Conservation (phyloP, 2,329 filamentous ascomycete genomes). For the Aureobasidium melanogenum region DNA sequence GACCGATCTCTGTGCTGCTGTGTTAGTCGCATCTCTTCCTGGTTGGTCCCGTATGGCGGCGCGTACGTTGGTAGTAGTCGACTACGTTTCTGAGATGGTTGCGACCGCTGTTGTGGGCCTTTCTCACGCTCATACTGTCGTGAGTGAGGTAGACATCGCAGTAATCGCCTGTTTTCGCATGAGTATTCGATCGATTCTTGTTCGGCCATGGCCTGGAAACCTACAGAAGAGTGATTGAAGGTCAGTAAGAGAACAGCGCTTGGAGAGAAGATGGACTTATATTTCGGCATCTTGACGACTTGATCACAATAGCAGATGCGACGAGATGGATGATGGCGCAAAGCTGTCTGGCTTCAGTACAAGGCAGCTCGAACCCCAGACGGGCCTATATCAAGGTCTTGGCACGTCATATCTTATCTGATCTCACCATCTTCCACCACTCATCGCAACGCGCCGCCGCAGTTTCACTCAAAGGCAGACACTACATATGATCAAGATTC, state of each 20-base stretch:
- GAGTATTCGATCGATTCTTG: background rate
- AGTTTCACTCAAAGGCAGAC: background rate
- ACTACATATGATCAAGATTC: background rate
- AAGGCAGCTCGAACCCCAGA: background rate
- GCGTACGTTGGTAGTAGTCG: slow-evolving; percentile 89
- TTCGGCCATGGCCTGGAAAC: background rate
- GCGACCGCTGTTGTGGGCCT: slow-evolving; percentile 92
- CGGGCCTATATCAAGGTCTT: background rate
- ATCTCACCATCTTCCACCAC: background rate
- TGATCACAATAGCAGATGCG: background rate
- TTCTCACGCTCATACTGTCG: slow-evolving; percentile 99
- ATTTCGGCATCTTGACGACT: slow-evolving; percentile 19
- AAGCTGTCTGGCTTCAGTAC: background rate
- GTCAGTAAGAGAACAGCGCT: slow-evolving; percentile 13
- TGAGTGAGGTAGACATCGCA: slow-evolving; percentile 99
- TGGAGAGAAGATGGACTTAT: slow-evolving; percentile 15
- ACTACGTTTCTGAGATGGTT: slow-evolving; percentile 97
- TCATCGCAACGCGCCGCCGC: background rate
- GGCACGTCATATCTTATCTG: background rate
- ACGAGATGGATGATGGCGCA: background rate
- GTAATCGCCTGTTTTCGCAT: slow-evolving; percentile 58
- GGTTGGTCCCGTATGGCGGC: background rate
- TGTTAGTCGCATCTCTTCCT: slow-evolving; percentile 9
- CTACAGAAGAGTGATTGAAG: slow-evolving; percentile 19
- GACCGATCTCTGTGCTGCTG: slow-evolving; percentile 67